Evolutionary conservation across 2,329 filamentous ascomycete genomes (phyloP).

Genomic region (Shiraia sp.): DNA sequence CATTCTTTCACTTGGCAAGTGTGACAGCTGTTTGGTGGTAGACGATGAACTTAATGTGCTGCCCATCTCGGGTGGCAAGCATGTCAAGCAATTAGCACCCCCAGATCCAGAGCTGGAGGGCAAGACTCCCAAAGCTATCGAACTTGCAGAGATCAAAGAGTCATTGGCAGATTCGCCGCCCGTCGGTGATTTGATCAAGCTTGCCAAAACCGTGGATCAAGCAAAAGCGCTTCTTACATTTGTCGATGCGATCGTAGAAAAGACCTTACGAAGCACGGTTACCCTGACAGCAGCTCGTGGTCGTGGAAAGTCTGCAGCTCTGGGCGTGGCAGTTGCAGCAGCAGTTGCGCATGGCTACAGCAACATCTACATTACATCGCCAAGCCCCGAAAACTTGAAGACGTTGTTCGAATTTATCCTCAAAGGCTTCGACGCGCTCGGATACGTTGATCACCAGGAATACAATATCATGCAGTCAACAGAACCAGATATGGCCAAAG

Average conservation of each 20-base stretch:
- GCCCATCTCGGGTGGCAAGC: slow-evolving; percentile 93
- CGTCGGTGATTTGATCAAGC: slow-evolving; percentile 78
- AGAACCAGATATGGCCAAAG: slow-evolving; percentile 98
- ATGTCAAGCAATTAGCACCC: slow-evolving; percentile 79
- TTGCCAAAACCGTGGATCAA: slow-evolving; percentile 91
- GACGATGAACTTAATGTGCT: slow-evolving; percentile 98
- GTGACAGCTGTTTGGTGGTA: slow-evolving; percentile 90
- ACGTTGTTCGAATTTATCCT: slow-evolving; percentile 98
- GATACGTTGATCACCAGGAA: slow-evolving; percentile 92
- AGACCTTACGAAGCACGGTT: slow-evolving; percentile 91
- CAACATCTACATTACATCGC: slow-evolving; percentile 99
- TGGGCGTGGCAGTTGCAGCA: slow-evolving; percentile 91
- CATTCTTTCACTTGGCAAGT: slow-evolving; percentile 91
- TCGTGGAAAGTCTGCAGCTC: slow-evolving; percentile 92
- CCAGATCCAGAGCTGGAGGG: slow-evolving; percentile 74
- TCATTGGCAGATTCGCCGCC: slow-evolving; percentile 82
- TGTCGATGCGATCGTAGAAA: slow-evolving; percentile 93
- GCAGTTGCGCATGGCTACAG: slow-evolving; percentile 96
- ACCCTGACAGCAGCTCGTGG: slow-evolving; percentile 91
- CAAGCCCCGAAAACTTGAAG: slow-evolving; percentile 97
- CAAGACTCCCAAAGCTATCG: slow-evolving; percentile 69
- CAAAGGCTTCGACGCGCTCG: slow-evolving; percentile 94
- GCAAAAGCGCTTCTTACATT: slow-evolving; percentile 97
- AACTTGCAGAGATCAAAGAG: slow-evolving; percentile 86
- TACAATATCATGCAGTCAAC: slow-evolving; percentile 98